phyloP scores from a whole-genome alignment of 192 early-diverging fungal species.

The Coemansia sp. region DNA sequence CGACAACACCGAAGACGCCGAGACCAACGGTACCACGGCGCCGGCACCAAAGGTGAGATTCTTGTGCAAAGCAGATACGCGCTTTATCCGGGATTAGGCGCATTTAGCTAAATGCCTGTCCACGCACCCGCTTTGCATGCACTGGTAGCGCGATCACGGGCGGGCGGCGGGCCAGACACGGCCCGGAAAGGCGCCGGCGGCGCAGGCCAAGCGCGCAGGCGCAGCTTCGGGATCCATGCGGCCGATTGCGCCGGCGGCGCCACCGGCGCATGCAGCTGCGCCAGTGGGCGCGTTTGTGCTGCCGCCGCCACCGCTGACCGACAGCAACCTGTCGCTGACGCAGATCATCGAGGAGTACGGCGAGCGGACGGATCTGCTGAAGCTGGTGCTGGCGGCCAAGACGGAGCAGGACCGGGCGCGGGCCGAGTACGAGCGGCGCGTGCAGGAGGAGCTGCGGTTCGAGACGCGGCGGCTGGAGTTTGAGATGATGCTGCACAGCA shows the following conservation, averaged over 20 bases:
- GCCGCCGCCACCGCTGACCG: constrained; percentile 11
- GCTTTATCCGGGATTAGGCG: too few species aligned
- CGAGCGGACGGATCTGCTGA: constrained; percentile 40
- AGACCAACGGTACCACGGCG: constrained; percentile 2
- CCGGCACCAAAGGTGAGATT: constrained; percentile 1
- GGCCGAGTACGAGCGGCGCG: constrained; percentile 42
- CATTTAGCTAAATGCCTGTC: too few species aligned
- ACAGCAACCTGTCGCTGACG: constrained; percentile 28
- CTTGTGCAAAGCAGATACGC: too few species aligned
- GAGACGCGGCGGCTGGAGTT: constrained; percentile 47
- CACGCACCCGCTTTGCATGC: too few species aligned
- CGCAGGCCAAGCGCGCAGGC: constrained; percentile 2
- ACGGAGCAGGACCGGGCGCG: constrained; percentile 43
- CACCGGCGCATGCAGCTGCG: not conserved
- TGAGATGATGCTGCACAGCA: constrained; percentile 47
- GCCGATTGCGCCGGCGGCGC: constrained; percentile 1
- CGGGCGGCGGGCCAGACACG: not conserved
- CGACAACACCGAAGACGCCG: not conserved
- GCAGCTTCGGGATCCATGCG: not conserved
- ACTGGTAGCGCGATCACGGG: too few species aligned
- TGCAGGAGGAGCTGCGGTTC: constrained; percentile 47
- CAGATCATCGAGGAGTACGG: constrained; percentile 40
- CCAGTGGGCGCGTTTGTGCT: constrained; percentile 6
- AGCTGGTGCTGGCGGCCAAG: constrained; percentile 42
- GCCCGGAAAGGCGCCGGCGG: not conserved